phyloP scores from a whole-genome alignment of 164 flowering plant genomes.

The Akebia trifoliata region DNA sequence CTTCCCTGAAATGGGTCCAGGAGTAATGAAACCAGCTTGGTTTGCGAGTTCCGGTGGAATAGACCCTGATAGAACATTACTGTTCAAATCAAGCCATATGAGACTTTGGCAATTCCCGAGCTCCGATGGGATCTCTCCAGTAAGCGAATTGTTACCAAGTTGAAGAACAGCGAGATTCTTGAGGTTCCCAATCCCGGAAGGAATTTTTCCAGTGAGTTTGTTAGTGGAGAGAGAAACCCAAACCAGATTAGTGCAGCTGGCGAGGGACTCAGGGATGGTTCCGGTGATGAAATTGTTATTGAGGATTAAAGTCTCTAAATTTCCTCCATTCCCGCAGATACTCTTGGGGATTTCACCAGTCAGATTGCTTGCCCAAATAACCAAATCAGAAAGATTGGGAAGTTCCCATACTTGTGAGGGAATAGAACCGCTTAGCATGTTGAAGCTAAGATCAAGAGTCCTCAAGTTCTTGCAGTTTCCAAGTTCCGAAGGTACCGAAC shows the following conservation, averaged over 20 bases:
- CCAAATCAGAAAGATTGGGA: conserved; percentile 58
- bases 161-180: conserved; percentile 65
- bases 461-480: conserved; percentile 54
- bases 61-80: conserved; percentile 53
- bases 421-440: conserved; percentile 47
- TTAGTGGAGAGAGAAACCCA: conserved; percentile 88
- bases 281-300: conserved; percentile 74
- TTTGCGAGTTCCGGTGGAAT: conserved; percentile 55
- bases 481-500: conserved; percentile 50
- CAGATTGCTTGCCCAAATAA: conserved; percentile 79
- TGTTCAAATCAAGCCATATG: conserved; percentile 86
- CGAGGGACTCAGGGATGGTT: conserved; percentile 50
- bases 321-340: conserved; percentile 57
- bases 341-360: conserved; percentile 62
- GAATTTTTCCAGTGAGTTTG: conserved; percentile 58
- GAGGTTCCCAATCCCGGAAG: conserved; percentile 56
- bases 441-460: conserved; percentile 74
- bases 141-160: conserved; percentile 71
- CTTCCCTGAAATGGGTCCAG: conserved; percentile 67
- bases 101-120: conserved; percentile 62
- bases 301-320: conserved; percentile 65
- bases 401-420: conserved; percentile 59
- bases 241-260: conserved; percentile 51
- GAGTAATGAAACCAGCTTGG: conserved; percentile 50
- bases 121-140: conserved; percentile 60